Evolutionary conservation across 441 rosid species (phyloP).

Genomic region (Erodium moschatum): DNA sequence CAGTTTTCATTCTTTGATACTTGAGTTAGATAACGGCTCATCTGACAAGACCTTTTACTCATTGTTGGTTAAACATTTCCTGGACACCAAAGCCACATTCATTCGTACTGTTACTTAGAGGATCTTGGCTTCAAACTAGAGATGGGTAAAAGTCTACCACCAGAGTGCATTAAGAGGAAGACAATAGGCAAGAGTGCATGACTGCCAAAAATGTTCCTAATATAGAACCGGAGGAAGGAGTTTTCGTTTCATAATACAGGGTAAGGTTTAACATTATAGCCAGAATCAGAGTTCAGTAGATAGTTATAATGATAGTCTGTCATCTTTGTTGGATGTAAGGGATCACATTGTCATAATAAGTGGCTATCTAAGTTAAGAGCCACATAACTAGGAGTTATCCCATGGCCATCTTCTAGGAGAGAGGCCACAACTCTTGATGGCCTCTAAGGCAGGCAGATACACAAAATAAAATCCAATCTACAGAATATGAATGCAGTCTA

Average conservation of each 20-base stretch:
- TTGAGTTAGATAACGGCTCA: background rate
- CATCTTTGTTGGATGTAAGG: background rate
- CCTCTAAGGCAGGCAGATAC: background rate
- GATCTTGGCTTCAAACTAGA: background rate
- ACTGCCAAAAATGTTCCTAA: background rate
- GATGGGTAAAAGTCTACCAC: background rate
- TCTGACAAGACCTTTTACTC: background rate
- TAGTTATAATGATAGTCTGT: background rate
- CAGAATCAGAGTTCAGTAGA: background rate
- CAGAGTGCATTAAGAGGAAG: background rate
- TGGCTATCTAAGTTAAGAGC: background rate
- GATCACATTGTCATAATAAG: slow-evolving; percentile 3
- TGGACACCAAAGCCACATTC: background rate
- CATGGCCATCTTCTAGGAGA: background rate
- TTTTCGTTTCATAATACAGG: background rate
- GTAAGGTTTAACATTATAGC: background rate
- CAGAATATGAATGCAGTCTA: background rate
- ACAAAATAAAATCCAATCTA: background rate
- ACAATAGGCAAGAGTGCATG: background rate
- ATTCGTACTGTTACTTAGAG: background rate
- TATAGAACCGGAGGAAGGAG: background rate
- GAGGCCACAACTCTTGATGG: too few relatives aligned
- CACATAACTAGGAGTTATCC: background rate
- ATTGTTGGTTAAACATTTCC: background rate
- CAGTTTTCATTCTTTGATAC: background rate